Conservation (phyloP, 1,284 basidiomycete species). For the Marasmius fiardii region DNA sequence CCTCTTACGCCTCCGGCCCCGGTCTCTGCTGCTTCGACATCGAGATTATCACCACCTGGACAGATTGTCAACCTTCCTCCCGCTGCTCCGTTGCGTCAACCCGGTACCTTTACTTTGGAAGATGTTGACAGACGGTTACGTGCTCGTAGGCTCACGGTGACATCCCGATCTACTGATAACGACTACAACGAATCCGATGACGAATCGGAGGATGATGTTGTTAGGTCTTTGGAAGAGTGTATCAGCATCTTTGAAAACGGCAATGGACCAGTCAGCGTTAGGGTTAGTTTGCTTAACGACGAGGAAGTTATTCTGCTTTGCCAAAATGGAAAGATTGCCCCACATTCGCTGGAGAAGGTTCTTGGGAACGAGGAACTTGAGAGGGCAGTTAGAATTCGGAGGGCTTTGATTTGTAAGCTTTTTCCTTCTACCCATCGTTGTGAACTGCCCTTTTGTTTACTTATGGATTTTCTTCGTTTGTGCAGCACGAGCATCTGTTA, state of each 20-base stretch:
- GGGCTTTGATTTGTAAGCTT: conserved; percentile 90
- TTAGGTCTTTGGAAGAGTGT: conserved; percentile 76
- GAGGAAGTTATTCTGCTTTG: conserved; percentile 91
- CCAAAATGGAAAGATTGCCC: conserved; percentile 91
- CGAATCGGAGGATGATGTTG: conserved; percentile 9
- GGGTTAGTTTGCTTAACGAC: conserved; percentile 72
- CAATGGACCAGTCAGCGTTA: conserved; percentile 58
- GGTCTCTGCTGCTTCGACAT: too few relatives aligned
- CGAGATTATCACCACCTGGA: conserved; percentile 22
- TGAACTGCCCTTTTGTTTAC: conserved; percentile 11
- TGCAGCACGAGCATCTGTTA: conserved; percentile 87
- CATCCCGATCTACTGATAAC: background rate
- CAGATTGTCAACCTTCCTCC: background rate
- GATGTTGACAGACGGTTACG: conserved; percentile 46
- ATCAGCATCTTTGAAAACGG: conserved; percentile 86
- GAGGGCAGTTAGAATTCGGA: conserved; percentile 83
- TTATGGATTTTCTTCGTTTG: conserved; percentile 9
- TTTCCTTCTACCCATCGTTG: conserved; percentile 19
- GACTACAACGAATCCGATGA: conserved; percentile 3
- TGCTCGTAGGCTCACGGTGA: conserved; percentile 23
- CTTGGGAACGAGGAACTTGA: conserved; percentile 64
- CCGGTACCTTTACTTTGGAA: conserved; percentile 41
- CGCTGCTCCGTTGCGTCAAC: background rate
- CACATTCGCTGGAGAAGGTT: conserved; percentile 94
- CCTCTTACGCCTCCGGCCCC: conserved; percentile 27